Evolutionary conservation across 2,329 filamentous ascomycete species (phyloP), one percentile per base, ranked within the genome.

Genomic region (Pseudopithomyces chartarum): DNA sequence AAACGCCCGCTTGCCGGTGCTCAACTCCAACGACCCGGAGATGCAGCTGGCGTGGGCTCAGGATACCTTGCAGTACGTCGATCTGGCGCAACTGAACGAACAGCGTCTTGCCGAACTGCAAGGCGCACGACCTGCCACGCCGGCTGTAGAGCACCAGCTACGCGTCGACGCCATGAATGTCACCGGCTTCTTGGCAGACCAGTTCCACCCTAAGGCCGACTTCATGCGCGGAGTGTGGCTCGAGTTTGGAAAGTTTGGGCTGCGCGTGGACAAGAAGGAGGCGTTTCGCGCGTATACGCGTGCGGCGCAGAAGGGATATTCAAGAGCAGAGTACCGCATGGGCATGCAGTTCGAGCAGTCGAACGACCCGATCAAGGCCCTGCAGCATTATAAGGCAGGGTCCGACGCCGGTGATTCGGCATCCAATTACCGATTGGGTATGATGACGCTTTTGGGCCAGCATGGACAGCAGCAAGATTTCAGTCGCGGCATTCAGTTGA

Each of bases 311-410:
- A 88, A 91, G 66, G 92, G 92, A 56, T 96, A 93, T 78, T 87
- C 89, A 20, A 85, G 95, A 66, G 93, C 95, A 19, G 92, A 98
- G 76, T 99, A 99, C 76, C 87, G 95, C 45, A 96, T 99, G 79
- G 95, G 95, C 60, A 99, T 98, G 94, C 90, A 97, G 55, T 98
- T 93, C 73, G 95, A 99, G 78, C 92, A 90, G 74, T 94, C 92
- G 4, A 96, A 96, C 71, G 94, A 99, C 70, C 89, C 92, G 58
- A 84, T 88, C 60, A 97, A 96, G 75, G 95, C 95, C 6, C 87
- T 97, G 70, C 88, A 89, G 69, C 93, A 98, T 76, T 99, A 98
- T 77, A 87, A 92, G 63, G 85, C 86, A 46, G 95, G 95, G 48
- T 87, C 95, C 48, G 85, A 87, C 48, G 81, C 88, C 64, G 87